Base-by-base conservation (phyloP, 1,284 basidiomycete species). In the Pascua sp. region DNA sequence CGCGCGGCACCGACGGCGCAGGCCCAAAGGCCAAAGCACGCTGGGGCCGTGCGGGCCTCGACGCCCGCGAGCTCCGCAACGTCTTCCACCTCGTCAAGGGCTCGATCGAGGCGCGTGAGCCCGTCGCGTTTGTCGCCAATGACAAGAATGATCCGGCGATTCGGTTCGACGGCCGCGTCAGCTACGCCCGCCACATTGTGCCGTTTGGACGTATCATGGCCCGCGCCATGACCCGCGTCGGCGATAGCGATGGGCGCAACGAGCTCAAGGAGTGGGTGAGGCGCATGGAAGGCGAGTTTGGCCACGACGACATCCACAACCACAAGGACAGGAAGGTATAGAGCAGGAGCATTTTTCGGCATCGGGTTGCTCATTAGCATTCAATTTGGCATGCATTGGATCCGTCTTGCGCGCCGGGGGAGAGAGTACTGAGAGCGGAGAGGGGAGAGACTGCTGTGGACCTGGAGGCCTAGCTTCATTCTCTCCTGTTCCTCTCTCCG, bases 141-240 rank as follows among this genome's bases (percentile, higher is more conserved):
- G 42, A 32, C 41, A 32, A 41, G 40, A 41, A 40, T 4, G 45
- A 47, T 11, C 44, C 47, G 32, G 40, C 5, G 5, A 8, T 42
- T 24, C 12, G 40, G 2, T 60, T 60, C 24, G 54, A 56, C 45
- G 12, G 16, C 11, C 40, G 36, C 12, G 45, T 67, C 39, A 51
- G 61, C 41, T 68, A 61, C 38, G 41, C 49, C 9, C 52, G 53
- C 11, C 68, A 71, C 47, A 53, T 74, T 38, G 49, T 57, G 42
- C 73, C 72, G 15, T 73, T 76, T 41, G 61, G 55, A 0, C 58
- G 62, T 54, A 63, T 64, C 50, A 56, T 75, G 45, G 51, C 55
- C 1, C 49, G 60, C 1, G 68, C 69, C 0, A 55, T 72, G 47
- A 51, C 52, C 16, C 59, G 57, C 15, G 55, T 62, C 11, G 66